phyloP scores from a whole-genome alignment of 1,139 yeast species.

The Entelexis paramagnoliae region DNA sequence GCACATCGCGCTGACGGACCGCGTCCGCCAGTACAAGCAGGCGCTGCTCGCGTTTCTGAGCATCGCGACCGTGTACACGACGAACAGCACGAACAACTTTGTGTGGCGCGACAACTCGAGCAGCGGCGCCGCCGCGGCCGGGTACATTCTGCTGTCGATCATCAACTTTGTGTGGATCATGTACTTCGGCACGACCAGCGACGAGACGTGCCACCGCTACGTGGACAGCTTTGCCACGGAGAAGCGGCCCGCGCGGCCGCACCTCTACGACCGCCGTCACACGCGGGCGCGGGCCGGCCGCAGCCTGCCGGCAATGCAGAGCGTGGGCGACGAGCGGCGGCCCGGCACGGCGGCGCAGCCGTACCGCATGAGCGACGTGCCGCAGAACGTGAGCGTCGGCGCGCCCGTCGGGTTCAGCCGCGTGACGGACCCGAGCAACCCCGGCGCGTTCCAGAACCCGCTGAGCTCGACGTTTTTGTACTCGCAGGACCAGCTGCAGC shows the following conservation, averaged over 20 bases:
- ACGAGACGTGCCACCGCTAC: conserved; percentile 63
- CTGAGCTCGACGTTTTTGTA: conserved; percentile 18
- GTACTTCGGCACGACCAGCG: conserved; percentile 52
- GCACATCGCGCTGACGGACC: conserved; percentile 53
- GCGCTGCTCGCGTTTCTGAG: conserved; percentile 47
- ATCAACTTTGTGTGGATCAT: conserved; percentile 67
- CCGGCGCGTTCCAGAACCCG: conserved; percentile 8
- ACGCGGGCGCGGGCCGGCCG: background rate
- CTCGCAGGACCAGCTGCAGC: conserved; percentile 19
- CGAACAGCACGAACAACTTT: conserved; percentile 70
- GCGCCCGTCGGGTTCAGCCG: conserved; percentile 10
- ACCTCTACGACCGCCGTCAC: background rate
- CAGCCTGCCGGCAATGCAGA: background rate
- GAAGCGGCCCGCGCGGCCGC: conserved; percentile 14
- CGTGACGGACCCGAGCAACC: background rate
- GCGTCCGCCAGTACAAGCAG: conserved; percentile 60
- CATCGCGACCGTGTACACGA: conserved; percentile 66
- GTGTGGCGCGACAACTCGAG: conserved; percentile 57
- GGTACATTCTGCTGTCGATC: conserved; percentile 72
- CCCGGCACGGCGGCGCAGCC: conserved; percentile 11
- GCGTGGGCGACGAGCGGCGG: background rate
- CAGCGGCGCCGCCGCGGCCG: conserved; percentile 88
- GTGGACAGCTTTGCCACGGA: conserved; percentile 54
- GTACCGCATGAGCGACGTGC: conserved; percentile 16
- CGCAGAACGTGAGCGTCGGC: conserved; percentile 10